Evolutionary conservation across 2,329 filamentous ascomycete genomes (phyloP), one percentile per base, ranked within the genome.

Genomic region (Alternaria viburni): DNA sequence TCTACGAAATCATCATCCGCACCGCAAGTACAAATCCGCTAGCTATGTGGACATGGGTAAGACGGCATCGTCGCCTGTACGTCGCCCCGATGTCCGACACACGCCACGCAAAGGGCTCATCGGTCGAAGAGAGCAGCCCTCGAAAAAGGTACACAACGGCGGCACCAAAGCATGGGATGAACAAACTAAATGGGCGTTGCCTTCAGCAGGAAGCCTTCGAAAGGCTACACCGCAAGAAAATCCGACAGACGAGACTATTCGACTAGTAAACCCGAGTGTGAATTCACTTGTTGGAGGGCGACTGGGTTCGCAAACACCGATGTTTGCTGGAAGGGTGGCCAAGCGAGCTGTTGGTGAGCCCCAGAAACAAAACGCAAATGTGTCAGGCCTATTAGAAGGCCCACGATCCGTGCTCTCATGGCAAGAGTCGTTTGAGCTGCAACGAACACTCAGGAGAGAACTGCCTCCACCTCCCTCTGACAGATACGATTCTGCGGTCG

Each of bases 381-480:
- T 19, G 28, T 8, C 13, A 23, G 26, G 21, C 13, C 32, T 25
- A 23, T 13, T 63, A 13, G 50, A 50, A 13, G 36, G 46, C 17
- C 61, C 57, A n/a, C 51, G 44, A 12, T 41, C 51, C 19, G 51
- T 63, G 0, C 61, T 63, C 8, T 51, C 61, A 19, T 63, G 61
- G 61, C 51, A 54, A 15, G 61, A 63, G n/a, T 63, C 61, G 6
- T 60, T 63, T 19, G 45, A 63, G 19, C 25, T 54, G 11, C 61
- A 63, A 17, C 51, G 47, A 9, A 45, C 43, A 15, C 17, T 60
- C 49, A 59, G 44, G 15, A 23, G 51, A 55, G 50, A 50, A 19
- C 21, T 32, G 17, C 45, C 61, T 25, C 45, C 25, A 41, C 26
- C 51, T 26, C 32, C 50, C 25, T 44, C 57, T 5, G 5, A 32